Evolutionary conservation across 1,284 basidiomycete species (phyloP).

Genomic region (Agaricales sp.): DNA sequence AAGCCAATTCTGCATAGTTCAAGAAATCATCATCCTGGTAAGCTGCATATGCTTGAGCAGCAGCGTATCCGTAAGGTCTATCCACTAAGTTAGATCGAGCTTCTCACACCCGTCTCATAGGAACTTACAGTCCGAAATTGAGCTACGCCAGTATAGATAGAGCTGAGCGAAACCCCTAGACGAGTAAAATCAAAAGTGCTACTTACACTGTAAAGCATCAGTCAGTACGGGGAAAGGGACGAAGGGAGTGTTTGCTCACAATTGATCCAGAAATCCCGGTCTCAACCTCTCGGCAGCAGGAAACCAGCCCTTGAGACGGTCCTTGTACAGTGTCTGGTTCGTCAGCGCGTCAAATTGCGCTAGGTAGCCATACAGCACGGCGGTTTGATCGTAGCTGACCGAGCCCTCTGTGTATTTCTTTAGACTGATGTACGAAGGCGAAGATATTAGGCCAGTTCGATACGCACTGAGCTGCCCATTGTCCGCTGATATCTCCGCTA

Average conservation of each 20-base stretch:
- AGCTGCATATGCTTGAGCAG: background rate
- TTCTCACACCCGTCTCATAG: background rate
- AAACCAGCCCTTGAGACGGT: background rate
- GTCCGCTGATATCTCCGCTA: background rate
- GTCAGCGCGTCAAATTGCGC: background rate
- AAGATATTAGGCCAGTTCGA: background rate
- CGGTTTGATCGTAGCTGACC: background rate
- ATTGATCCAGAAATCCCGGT: background rate
- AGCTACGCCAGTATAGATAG: background rate
- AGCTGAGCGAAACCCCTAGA: background rate
- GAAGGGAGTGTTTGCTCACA: background rate
- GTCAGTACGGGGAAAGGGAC: background rate
- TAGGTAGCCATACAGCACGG: no score
- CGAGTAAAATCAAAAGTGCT: background rate
- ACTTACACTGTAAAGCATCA: background rate
- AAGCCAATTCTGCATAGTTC: background rate
- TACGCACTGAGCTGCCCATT: background rate
- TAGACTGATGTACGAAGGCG: background rate
- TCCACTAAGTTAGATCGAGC: background rate
- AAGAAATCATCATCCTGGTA: background rate
- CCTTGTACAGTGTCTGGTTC: background rate
- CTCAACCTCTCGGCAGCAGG: background rate
- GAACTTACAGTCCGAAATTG: background rate
- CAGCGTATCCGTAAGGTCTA: background rate
- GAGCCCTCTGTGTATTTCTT: background rate